phyloP scores from a whole-genome alignment of 139 green algal species.

The Dunaliella primolecta region DNA sequence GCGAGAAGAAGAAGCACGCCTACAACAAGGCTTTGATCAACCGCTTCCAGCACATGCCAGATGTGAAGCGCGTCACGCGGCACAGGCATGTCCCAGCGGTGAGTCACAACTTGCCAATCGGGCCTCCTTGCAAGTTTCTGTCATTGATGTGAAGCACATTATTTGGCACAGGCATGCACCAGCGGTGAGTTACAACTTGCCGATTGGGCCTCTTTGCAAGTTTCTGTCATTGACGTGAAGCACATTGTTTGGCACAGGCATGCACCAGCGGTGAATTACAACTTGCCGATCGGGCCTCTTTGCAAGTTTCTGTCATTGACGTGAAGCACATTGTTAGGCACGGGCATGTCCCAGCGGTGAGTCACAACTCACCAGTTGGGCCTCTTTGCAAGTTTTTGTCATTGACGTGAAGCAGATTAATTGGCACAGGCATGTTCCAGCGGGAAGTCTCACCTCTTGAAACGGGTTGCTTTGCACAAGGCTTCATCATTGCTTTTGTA shows the following conservation, averaged over 20 bases:
- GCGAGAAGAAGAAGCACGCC: constrained; percentile 78
- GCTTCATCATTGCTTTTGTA: too few relatives aligned
- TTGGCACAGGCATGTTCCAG: too few relatives aligned
- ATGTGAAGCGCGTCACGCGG: constrained; percentile 84
- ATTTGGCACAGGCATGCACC: constrained; percentile 84
- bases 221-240: constrained; percentile 64
- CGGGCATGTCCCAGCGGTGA: constrained; percentile 78
- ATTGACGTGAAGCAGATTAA: too few relatives aligned
- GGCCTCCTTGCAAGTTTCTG: neutral
- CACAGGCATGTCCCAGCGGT: constrained; percentile 82
- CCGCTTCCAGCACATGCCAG: constrained; percentile 93
- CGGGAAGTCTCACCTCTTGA: too few relatives aligned
- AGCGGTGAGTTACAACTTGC: constrained; percentile 78
- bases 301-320: constrained; percentile 45
- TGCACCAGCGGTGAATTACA: constrained; percentile 85
- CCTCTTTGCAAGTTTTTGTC: neutral
- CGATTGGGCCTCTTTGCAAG: too few relatives aligned
- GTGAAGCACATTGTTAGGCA: constrained; percentile 85
- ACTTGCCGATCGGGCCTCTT: too few relatives aligned
- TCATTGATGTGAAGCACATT: constrained; percentile 83
- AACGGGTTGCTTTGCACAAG: too few relatives aligned
- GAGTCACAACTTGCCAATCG: constrained; percentile 86
- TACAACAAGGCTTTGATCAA: constrained; percentile 88
- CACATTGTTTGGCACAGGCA: constrained; percentile 85
- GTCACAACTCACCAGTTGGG: constrained; percentile 86